Evolutionary conservation across 2,329 filamentous ascomycete species (phyloP).

Genomic region (Atkinsonella hypoxylon): DNA sequence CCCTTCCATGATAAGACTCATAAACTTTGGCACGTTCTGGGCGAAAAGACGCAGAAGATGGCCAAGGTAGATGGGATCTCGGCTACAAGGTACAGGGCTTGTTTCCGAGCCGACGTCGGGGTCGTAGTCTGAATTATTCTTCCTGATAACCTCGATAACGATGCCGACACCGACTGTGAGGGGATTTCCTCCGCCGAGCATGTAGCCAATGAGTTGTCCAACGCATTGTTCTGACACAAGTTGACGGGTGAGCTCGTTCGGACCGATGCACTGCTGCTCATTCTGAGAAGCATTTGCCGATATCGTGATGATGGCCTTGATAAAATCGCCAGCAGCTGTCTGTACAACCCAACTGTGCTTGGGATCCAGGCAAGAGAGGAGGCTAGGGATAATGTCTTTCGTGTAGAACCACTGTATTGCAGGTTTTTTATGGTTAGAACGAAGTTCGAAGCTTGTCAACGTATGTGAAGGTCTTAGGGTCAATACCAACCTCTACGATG

Average conservation of each 20-base stretch:
- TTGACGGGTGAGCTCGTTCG: slow-evolving; percentile 91
- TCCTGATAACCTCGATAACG: slow-evolving; percentile 94
- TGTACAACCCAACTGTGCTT: slow-evolving; percentile 83
- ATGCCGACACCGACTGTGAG: slow-evolving; percentile 94
- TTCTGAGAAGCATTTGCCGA: slow-evolving; percentile 97
- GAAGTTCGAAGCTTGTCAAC: too few species aligned
- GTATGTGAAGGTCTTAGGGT: not conserved
- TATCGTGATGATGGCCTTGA: slow-evolving; percentile 98
- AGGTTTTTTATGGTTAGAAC: slow-evolving; percentile 2
- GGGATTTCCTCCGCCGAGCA: slow-evolving; percentile 88
- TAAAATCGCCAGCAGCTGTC: slow-evolving; percentile 90
- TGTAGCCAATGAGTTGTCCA: slow-evolving; percentile 73
- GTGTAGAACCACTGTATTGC: slow-evolving; percentile 70
- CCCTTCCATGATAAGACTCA: slow-evolving; percentile 74
- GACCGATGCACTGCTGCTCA: slow-evolving; percentile 96
- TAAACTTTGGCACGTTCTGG: slow-evolving; percentile 84
- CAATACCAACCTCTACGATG: slow-evolving; percentile 68
- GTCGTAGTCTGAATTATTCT: slow-evolving; percentile 99
- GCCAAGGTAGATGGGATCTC: slow-evolving; percentile 92
- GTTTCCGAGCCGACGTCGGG: slow-evolving; percentile 77
- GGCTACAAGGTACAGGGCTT: slow-evolving; percentile 65
- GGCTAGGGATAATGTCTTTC: slow-evolving; percentile 73
- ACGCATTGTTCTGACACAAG: slow-evolving; percentile 80
- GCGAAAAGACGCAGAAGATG: slow-evolving; percentile 83
- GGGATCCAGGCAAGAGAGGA: slow-evolving; percentile 77